Conservation (phyloP, 352 stramenopile species). For the Plasmopara viticola region DNA sequence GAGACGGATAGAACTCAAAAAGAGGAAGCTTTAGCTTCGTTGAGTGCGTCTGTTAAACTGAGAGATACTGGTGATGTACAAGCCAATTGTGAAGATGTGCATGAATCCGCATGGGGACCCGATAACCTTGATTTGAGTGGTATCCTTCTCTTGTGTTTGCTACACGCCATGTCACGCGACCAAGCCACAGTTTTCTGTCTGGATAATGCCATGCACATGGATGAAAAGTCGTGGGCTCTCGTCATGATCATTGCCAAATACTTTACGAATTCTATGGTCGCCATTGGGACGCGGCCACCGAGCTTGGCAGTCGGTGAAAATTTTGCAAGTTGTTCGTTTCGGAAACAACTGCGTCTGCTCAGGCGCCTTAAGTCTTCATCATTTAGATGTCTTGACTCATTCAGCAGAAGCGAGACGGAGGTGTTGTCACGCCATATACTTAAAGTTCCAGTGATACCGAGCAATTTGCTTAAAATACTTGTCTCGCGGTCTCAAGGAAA, state of each 20-base stretch:
- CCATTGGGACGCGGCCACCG: constrained; percentile 64
- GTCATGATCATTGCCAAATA: constrained; percentile 78
- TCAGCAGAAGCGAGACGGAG: constrained; percentile 51
- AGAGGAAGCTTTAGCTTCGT: constrained; percentile 18
- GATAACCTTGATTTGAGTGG: constrained; percentile 62
- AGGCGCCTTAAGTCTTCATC: constrained; percentile 58
- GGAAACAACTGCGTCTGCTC: constrained; percentile 65
- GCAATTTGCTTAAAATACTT: constrained; percentile 56
- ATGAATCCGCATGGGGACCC: constrained; percentile 54
- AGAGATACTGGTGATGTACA: constrained; percentile 8
- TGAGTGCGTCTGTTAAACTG: constrained; percentile 4
- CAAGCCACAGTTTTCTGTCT: constrained; percentile 67
- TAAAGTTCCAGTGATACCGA: constrained; percentile 48
- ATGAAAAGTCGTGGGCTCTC: constrained; percentile 81
- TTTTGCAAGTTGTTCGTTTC: constrained; percentile 70
- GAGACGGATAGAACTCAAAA: constrained; percentile 51
- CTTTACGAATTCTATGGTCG: constrained; percentile 79
- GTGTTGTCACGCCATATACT: constrained; percentile 59
- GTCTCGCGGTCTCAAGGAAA: constrained; percentile 76
- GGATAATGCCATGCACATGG: constrained; percentile 85
- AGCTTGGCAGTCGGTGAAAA: constrained; percentile 58
- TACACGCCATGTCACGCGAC: constrained; percentile 73
- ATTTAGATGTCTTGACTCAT: constrained; percentile 41
- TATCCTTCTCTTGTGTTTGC: constrained; percentile 66
- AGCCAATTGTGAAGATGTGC: constrained; percentile 23